Evolutionary conservation across 1,284 basidiomycete genomes (phyloP), one percentile per base, ranked within the genome.

Genomic region (Mixia osmundae): DNA sequence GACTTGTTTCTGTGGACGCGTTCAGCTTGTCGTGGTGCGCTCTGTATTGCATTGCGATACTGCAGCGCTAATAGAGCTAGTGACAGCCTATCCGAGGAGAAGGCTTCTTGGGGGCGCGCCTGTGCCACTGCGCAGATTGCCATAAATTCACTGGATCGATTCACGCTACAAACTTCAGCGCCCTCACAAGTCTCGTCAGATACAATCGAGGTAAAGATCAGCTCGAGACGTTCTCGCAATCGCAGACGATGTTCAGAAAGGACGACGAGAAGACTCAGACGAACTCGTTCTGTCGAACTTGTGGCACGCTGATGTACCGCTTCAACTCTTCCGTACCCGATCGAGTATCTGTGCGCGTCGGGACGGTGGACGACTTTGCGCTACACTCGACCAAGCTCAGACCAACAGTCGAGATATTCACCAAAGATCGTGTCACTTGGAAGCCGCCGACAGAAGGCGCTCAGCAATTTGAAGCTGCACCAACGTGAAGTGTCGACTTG

Each of bases 101-200:
- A 11, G 54, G 55, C 2, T 44, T 52, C 5, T 39, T 45, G 21
- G 41, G 43, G 16, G 44, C 48, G 2, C 55, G 55, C 40, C 27
- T 55, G 2, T 57, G 56, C 40, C 37, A 55, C 38, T 58, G 56
- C 42, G 28, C 44, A 30, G 56, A 57, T 36, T 56, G 54, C 35
- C 50, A 50, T 16, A 57, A 54, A 32, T 38, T 56, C 25, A 48
- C 53, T 4, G 50, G 53, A 11, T 53, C 54, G 3, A 54, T 55
- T 49, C 54, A 55, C 41, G 51, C 53, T 1, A 47, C 53, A 32
- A 55, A 55, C 43, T 50, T 58, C 34, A 53, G 44, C 33, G 46
- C 52, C 30, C 41, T 33, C 14, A 33, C 49, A 33, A 20, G 34
- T 4, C 43, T 50, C 40, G 41, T 54, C 18, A 34, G 43, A 22